These are phyloP conservation scores for Prunus mume DNA, from an alignment of 306 rosid genomes.

Conservation along the genomic window DNA sequence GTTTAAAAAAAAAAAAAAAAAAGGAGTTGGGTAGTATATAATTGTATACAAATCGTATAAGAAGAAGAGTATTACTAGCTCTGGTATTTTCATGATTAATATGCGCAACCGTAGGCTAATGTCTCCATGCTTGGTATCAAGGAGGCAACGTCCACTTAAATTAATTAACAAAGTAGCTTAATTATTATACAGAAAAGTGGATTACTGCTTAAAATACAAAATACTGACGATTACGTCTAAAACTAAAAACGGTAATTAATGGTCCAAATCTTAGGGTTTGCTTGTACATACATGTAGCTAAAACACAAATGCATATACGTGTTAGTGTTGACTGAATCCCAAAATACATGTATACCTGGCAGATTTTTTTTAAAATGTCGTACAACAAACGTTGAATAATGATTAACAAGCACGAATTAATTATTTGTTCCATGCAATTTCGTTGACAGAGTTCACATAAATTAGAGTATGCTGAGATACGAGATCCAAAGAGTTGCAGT, in stretches of 20 bases:
- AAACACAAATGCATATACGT: constrained; percentile 29
- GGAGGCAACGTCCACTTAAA: constrained; percentile 22
- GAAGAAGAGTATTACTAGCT: background rate
- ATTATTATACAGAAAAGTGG: background rate
- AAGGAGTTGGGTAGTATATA: too few species aligned
- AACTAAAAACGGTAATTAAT: constrained; percentile 21
- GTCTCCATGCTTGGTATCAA: constrained; percentile 30
- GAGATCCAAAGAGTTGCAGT: constrained; percentile 42
- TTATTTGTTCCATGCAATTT: constrained; percentile 20
- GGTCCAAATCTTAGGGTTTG: constrained; percentile 23
- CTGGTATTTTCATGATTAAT: background rate
- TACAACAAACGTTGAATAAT: constrained; percentile 59
- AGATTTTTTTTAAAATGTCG: constrained; percentile 30
- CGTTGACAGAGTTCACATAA: background rate
- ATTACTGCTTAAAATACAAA: background rate
- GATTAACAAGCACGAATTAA: constrained; percentile 7
- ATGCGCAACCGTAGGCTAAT: constrained; percentile 10
- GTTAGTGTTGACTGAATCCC: constrained; percentile 24
- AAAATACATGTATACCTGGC: constrained; percentile 31
- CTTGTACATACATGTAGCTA: constrained; percentile 17
- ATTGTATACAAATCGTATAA: background rate
- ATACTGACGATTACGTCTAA: background rate
- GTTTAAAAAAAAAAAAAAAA: too few species aligned
- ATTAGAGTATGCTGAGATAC: constrained; percentile 43
- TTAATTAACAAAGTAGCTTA: constrained; percentile 6